Percentiles rank a stretch among this genome's conserved stretches.
phyloP scores from a whole-genome alignment of 176 grass and related monocot genomes.

The Musa troglodytarum region DNA sequence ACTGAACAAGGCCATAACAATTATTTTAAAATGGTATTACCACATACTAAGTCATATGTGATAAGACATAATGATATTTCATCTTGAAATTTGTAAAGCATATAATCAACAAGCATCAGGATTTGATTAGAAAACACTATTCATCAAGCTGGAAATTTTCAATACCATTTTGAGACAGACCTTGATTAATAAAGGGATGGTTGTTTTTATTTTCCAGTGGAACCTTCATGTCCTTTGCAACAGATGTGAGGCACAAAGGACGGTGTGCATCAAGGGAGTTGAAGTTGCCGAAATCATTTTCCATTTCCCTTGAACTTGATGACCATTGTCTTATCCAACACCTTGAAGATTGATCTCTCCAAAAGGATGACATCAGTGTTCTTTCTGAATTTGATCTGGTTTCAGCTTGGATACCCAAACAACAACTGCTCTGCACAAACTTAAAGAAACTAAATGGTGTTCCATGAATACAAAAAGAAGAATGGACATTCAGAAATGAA shows the following conservation, averaged over 20 bases:
- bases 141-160: not conserved
- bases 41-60: no score
- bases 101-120: not conserved
- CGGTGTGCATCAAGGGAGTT: not conserved
- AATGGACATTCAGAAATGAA: not conserved
- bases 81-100: not conserved
- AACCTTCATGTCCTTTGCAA: conserved; percentile 1
- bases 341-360: not conserved
- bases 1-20: no score
- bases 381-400: not conserved
- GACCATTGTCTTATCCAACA: not conserved
- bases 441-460: conserved; percentile 6
- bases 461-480: not conserved
- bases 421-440: conserved; percentile 13
- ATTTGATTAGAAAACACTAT: not conserved
- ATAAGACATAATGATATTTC: no score
- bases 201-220: not conserved
- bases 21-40: no score
- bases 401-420: conserved; percentile 9
- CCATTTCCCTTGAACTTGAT: conserved; percentile 6
- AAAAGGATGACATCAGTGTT: not conserved
- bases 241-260: not conserved
- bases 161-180: not conserved
- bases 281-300: not conserved
- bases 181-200: conserved; percentile 10